These are phyloP conservation scores for Scutellaria baicalensis DNA, from an alignment of 257 asterid species.

Conservation along the genomic window DNA sequence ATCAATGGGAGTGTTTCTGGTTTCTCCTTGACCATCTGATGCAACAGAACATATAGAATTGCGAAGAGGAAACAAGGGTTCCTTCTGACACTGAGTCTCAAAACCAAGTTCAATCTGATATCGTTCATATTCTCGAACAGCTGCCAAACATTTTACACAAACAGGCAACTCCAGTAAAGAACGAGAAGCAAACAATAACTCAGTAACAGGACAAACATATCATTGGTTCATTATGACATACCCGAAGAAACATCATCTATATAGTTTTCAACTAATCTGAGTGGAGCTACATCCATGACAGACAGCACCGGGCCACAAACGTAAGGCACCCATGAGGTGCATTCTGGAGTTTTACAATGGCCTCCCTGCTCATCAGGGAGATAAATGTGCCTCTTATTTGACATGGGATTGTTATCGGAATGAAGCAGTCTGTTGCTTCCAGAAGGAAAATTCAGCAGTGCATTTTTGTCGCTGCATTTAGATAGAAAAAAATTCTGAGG, in stretches of 20 bases:
- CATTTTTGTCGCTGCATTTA: conserved; percentile 23
- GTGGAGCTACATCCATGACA: conserved; percentile 87
- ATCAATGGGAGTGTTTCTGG: conserved; percentile 24
- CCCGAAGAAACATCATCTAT: conserved; percentile 77
- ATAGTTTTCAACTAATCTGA: conserved; percentile 63
- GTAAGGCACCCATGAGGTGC: conserved; percentile 57
- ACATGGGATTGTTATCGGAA: conserved; percentile 24
- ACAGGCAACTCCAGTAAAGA: conserved; percentile 6
- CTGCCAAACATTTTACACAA: conserved; percentile 38
- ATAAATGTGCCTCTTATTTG: conserved; percentile 23
- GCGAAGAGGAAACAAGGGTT: conserved; percentile 69
- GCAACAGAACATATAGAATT: conserved; percentile 35
- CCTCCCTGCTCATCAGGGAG: conserved; percentile 27
- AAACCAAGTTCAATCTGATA: conserved; percentile 39
- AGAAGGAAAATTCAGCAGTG: conserved; percentile 27
- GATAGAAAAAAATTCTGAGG: conserved; percentile 28
- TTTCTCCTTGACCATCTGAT: conserved; percentile 42
- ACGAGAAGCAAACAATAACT: conserved; percentile 10
- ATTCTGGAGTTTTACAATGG: conserved; percentile 26
- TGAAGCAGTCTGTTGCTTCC: conserved; percentile 28
- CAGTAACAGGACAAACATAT: conserved; percentile 9
- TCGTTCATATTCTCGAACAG: conserved; percentile 43
- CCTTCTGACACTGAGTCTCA: conserved; percentile 47
- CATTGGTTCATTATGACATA: conserved; percentile 26
- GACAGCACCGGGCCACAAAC: conserved; percentile 63